A percentile compares a stretch with the other conserved stretches of the same genome.
phyloP scores from a whole-genome alignment of 2,329 filamentous ascomycete species.

The Dactylellina cionopaga region DNA sequence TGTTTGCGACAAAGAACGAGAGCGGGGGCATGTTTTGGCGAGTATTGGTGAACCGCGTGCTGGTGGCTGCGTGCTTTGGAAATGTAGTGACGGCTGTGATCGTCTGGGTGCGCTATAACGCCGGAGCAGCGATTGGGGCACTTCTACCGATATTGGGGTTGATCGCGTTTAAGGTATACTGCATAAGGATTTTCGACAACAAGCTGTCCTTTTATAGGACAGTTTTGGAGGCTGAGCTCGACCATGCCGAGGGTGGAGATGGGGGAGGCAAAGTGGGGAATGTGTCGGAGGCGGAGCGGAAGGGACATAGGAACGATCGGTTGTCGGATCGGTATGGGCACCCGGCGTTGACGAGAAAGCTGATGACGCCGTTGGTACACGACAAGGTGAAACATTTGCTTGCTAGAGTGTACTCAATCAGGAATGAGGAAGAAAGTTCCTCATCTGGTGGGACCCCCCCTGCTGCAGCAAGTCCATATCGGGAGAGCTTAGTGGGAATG shows the following conservation, averaged over 20 bases:
- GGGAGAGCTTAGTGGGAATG: not conserved
- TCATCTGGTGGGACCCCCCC: conserved; percentile 62
- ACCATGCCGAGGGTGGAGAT: conserved; percentile 45
- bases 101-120: conserved; percentile 75
- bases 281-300: conserved; percentile 58
- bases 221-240: conserved; percentile 64
- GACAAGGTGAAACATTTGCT: conserved; percentile 87
- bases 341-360: conserved; percentile 84
- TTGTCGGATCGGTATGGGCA: conserved; percentile 85
- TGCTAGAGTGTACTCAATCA: conserved; percentile 84
- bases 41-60: conserved; percentile 87
- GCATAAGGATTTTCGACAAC: conserved; percentile 61
- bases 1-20: conserved; percentile 96
- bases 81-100: conserved; percentile 82
- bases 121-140: conserved; percentile 68
- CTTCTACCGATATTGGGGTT: conserved; percentile 77
- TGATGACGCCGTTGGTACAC: conserved; percentile 95
- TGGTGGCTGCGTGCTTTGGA: conserved; percentile 81
- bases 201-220: conserved; percentile 83
- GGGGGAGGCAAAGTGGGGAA: conserved; percentile 58
- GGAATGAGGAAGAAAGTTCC: conserved; percentile 69
- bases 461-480: not conserved
- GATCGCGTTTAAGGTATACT: conserved; percentile 80
- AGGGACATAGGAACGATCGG: conserved; percentile 69
- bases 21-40: conserved; percentile 94